Base-by-base conservation (phyloP, 495 filamentous ascomycete genomes). In the Penicillium coprophilum region DNA sequence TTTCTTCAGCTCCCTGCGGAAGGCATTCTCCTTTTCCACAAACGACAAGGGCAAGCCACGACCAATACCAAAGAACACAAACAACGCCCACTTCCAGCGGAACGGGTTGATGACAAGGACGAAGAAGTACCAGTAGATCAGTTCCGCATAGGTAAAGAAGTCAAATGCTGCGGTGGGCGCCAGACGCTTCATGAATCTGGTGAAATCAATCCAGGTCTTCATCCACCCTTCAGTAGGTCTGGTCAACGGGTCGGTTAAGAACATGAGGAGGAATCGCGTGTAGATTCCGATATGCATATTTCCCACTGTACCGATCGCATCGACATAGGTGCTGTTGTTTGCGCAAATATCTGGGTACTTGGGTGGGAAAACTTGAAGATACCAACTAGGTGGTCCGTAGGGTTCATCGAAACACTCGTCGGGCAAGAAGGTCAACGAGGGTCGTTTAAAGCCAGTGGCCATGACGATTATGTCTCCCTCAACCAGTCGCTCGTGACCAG, bases 251-350 rank as follows among this genome's bases (percentile, higher is more conserved):
- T 94, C 90, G 11, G 87, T 83, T 45, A 94, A 76, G 66, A 93
- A 93, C 88, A 93, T 91, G 30, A 94, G 80, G 31, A 95, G 74
- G 57, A 95, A 85, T 1, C 91, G 77, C 0, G 90, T 94, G 70
- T 93, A 94, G 53, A 96, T 92, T 17, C 90, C 91, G 28, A 94
- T 92, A 59, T 96, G 90, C 77, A 87, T 93, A 64, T 94, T 91
- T 0, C 89, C 88, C 0, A 92, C 88, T 0, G 75, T 76, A 4
- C 91, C 90, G 57, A 96, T 93, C 1, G 86, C 90, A 53, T 87
- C 85, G 36, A 92, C 76, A 53, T 92, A 94, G 0, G 90, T 93
- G 75, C 83, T 91, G 67, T 96, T 96, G 73, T 89, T 91, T 61
- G 83, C 85, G 55, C 85, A 89, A 23, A 93, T 78, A 43, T 80